A percentile compares a stretch with the other conserved stretches of the same genome.
Evolutionary conservation across 345 rosid species (phyloP).

Genomic region (Laguncularia racemosa): DNA sequence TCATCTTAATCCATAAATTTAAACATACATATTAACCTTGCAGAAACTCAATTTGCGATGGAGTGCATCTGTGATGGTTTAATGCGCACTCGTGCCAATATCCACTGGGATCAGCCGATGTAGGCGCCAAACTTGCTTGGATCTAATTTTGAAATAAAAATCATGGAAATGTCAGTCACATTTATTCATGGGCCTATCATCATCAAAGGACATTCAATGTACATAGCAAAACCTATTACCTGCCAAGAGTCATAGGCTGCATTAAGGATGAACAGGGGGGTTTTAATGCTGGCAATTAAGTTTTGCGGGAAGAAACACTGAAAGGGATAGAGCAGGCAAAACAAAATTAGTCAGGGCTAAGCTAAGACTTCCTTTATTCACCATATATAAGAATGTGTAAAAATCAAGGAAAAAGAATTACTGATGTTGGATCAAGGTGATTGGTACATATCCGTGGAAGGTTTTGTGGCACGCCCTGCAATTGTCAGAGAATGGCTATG

Average conservation of each 20-base stretch:
- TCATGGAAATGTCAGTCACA: slow-evolving; percentile 8
- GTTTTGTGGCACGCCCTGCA: slow-evolving; percentile 50
- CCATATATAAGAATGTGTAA: not conserved
- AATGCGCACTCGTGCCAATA: slow-evolving; percentile 77
- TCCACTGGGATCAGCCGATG: slow-evolving; percentile 83
- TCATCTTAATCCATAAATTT: too few relatives aligned
- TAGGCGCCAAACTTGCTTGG: slow-evolving; percentile 88
- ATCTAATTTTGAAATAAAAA: slow-evolving; percentile 38
- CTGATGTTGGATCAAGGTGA: slow-evolving; percentile 82
- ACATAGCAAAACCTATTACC: slow-evolving; percentile 35
- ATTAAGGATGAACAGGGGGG: slow-evolving; percentile 79
- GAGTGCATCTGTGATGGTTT: slow-evolving; percentile 63
- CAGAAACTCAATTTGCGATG: slow-evolving; percentile 57
- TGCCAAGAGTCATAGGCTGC: slow-evolving; percentile 99
- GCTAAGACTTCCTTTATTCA: not conserved
- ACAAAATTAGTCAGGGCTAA: slow-evolving; percentile 5
- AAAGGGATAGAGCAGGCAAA: slow-evolving; percentile 4
- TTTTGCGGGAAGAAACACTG: slow-evolving; percentile 99
- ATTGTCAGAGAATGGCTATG: slow-evolving; percentile 7
- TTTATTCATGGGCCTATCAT: not conserved
- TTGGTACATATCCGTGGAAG: slow-evolving; percentile 68
- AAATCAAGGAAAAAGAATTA: slow-evolving; percentile 15
- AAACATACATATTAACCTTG: slow-evolving; percentile 41
- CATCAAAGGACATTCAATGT: not conserved
- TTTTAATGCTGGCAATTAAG: slow-evolving; percentile 54